phyloP scores from a whole-genome alignment of 345 rosid genomes.

The Toxicodendron radicans region DNA sequence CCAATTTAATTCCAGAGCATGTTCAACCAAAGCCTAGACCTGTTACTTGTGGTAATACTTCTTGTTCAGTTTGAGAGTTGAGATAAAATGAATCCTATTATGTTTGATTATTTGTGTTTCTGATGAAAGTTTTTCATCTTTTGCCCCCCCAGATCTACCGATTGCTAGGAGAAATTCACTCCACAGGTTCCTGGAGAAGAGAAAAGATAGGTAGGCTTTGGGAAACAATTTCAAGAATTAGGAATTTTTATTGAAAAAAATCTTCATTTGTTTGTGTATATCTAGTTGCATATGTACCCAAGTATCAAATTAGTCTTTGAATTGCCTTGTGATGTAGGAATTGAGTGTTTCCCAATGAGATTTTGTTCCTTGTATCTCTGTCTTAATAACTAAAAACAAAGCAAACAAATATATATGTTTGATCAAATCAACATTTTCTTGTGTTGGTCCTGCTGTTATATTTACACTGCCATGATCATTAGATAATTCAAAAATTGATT shows the following conservation, averaged over 20 bases:
- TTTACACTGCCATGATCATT: too few relatives aligned
- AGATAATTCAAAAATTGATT: not conserved
- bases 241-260: not conserved
- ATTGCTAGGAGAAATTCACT: conserved; percentile 94
- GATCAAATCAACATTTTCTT: not conserved
- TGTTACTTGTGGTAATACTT: conserved; percentile 50
- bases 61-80: not conserved
- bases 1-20: conserved; percentile 36
- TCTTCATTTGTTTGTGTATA: not conserved
- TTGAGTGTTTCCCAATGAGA: not conserved
- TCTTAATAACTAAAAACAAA: not conserved
- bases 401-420: not conserved
- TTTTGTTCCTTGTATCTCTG: not conserved
- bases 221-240: not conserved
- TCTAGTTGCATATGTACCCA: not conserved
- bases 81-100: not conserved
- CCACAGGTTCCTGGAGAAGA: conserved; percentile 88
- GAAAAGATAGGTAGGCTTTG: conserved; percentile 78
- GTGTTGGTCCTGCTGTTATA: not conserved
- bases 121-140: not conserved
- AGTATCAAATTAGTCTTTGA: not conserved
- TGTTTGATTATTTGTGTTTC: not conserved
- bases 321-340: not conserved
- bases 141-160: conserved; percentile 60
- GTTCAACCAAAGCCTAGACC: conserved; percentile 38